Evolutionary conservation across 140 eudicot genomes (phyloP), one percentile per base, ranked within the genome.

Genomic region (Oenanthe javanica): DNA sequence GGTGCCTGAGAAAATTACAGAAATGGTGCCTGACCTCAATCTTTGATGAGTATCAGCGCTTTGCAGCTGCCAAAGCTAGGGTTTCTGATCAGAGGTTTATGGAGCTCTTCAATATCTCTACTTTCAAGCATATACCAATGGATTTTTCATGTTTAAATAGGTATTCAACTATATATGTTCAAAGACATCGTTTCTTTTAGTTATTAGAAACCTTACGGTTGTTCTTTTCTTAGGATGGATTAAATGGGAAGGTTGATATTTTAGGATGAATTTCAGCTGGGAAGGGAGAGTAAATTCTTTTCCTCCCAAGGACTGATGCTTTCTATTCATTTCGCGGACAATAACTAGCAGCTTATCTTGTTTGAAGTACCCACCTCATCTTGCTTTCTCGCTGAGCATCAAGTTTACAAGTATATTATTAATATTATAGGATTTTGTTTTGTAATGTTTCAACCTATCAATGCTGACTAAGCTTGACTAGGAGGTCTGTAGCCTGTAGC

Each of bases 21-120:
- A 87, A 82, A 76, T 94, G 98, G 97, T 88, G 97, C 84, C 81
- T 94, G 50, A 84, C 89, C 46, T 87, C 97, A 4, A 91, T 94
- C 21, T 93, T 91, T 81, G 98, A 91, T 4, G 98, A 93, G 86
- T 93, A 93, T 86, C 98, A 88, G 61, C 85, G 90, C 63, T 94
- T 94, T 84, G 97, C 97, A 55, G 97, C 97, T 71, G 93, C 93
- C 40, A 93, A 93, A 85, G 91, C 97, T 13, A 90, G 97, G 85
- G 86, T 87, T 50, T 87, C 93, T 1, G 98, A 94, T 82, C 96
- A 87, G 81, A 87, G 91, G 85, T 94, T 94, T 82, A 91, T 94
- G 90, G 98, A 94, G 88, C 63, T 85, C 74, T 94, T 91, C 72
- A 96, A 94, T 51, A 90, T 85, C 23, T 84, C 93, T 50, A 84